Base-by-base conservation (phyloP, 441 rosid genomes). In the Omphalea diandra region DNA sequence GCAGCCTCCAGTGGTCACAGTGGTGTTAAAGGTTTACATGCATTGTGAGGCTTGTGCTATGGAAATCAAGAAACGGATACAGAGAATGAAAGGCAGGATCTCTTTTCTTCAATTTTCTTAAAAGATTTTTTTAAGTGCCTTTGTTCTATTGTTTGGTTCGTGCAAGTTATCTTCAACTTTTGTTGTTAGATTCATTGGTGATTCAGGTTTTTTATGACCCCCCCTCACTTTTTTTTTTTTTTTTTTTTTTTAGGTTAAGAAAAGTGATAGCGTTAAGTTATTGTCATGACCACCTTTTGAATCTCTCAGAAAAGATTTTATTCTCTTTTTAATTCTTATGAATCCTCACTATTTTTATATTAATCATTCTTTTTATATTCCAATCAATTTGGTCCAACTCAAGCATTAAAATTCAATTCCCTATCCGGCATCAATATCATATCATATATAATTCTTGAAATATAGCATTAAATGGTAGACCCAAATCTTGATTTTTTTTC, bases 21-120 rank as follows among this genome's bases (percentile, higher is more conserved):
- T 92, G 82, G 88, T 90, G 49, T 83, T 91, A 5, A 83, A 75
- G 74, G 97, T 90, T 54, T 84, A 82, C 82, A 94, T 94, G 99
- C 97, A 94, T 70, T 94, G 99, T 60, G 99, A 94, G 64, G 98
- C 93, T 38, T 94, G 99, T 75, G 89, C 98, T 15, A 85, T 83
- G 71, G 90, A 69, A 75, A 88, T 90, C 78, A 85, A 89, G 87
- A 94, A 92, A 82, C 87, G 96, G 73, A 92, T 94, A 74, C 87
- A 65, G 71, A 81, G 85, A 77, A 92, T 94, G 96, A 85, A 90
- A 88, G 99, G 98, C 81, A 64, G 8, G 75, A 7, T 22, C 24
- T 14, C 15, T 24, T 11, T 66, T 2, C 15, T 32, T 32, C 1
- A 1, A 22, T 49, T 35, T 18, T 50, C 11, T 18, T 44, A 31